Conservation (phyloP, 2,329 filamentous ascomycete genomes). For the Ceratocystis ficicola region DNA sequence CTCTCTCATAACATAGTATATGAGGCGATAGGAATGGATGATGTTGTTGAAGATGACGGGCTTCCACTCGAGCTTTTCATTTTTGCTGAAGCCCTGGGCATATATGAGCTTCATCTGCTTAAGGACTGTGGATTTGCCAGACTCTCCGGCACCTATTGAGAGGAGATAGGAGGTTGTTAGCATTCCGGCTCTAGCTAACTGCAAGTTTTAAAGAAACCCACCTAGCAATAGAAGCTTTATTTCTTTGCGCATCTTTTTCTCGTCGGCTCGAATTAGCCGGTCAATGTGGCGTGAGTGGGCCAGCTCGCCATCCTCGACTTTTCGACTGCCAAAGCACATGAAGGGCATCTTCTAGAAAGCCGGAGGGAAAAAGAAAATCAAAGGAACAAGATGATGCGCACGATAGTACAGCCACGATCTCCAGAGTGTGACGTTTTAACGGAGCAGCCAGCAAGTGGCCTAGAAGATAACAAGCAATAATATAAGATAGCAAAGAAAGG, state of each 20-base stretch:
- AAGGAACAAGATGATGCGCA: neutral
- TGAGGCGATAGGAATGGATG: slow-evolving; percentile 79
- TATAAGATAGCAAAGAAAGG: neutral
- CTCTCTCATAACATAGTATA: slow-evolving; percentile 83
- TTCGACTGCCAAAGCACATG: slow-evolving; percentile 55
- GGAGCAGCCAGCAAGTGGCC: neutral
- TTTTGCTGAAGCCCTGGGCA: slow-evolving; percentile 76
- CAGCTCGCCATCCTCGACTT: slow-evolving; percentile 38
- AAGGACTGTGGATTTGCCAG: slow-evolving; percentile 82
- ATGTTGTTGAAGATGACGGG: slow-evolving; percentile 94
- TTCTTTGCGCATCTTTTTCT: slow-evolving; percentile 73
- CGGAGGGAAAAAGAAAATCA: neutral
- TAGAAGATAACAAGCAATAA: neutral
- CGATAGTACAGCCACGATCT: neutral
- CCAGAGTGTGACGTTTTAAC: neutral
- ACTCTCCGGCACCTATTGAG: slow-evolving; percentile 72
- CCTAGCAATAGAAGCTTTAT: slow-evolving; percentile 90
- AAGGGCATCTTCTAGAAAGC: slow-evolving; percentile 18
- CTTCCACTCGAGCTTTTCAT: slow-evolving; percentile 85
- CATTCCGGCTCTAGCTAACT: slow-evolving; percentile 26
- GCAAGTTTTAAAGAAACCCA: slow-evolving; percentile 32
- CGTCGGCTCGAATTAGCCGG: slow-evolving; percentile 70
- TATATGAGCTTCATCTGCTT: slow-evolving; percentile 99
- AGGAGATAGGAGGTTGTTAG: slow-evolving; percentile 21
- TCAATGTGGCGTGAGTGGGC: slow-evolving; percentile 68